phyloP scores from a whole-genome alignment of 305 asterid species.

The Fraxinus sp. region DNA sequence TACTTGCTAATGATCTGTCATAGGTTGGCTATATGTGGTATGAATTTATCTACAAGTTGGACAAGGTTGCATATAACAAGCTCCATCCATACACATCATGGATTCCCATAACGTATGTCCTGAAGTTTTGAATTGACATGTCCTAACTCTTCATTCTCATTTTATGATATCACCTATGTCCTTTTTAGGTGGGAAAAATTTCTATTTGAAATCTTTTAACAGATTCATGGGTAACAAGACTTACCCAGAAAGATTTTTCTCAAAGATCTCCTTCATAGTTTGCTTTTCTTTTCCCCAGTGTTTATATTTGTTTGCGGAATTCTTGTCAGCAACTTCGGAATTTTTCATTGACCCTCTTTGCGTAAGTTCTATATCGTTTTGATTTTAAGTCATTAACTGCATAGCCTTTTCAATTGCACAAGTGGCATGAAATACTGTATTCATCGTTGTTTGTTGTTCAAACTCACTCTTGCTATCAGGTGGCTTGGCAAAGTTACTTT shows the following conservation, averaged over 20 bases:
- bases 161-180: slow-evolving; percentile 5
- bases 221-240: slow-evolving; percentile 2
- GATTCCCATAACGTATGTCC: slow-evolving; percentile 87
- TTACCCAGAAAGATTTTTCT: neutral
- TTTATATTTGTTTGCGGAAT: slow-evolving; percentile 78
- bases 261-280: slow-evolving; percentile 20
- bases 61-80: slow-evolving; percentile 78
- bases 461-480: slow-evolving; percentile 42
- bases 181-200: slow-evolving; percentile 9
- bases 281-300: slow-evolving; percentile 43
- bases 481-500: slow-evolving; percentile 93
- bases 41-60: slow-evolving; percentile 84
- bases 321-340: slow-evolving; percentile 79
- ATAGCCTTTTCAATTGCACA: slow-evolving; percentile 8
- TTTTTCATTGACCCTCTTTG: slow-evolving; percentile 77
- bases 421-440: neutral
- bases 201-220: slow-evolving; percentile 1
- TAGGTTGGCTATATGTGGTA: slow-evolving; percentile 71
- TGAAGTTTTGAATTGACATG: neutral
- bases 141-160: neutral
- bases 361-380: slow-evolving; percentile 53
- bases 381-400: slow-evolving; percentile 3
- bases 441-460: slow-evolving; percentile 30
- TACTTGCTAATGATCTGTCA: slow-evolving; percentile 19
- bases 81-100: slow-evolving; percentile 95